phyloP scores from a whole-genome alignment of 2,329 filamentous ascomycete species.

The Scytalidium lignicola region DNA sequence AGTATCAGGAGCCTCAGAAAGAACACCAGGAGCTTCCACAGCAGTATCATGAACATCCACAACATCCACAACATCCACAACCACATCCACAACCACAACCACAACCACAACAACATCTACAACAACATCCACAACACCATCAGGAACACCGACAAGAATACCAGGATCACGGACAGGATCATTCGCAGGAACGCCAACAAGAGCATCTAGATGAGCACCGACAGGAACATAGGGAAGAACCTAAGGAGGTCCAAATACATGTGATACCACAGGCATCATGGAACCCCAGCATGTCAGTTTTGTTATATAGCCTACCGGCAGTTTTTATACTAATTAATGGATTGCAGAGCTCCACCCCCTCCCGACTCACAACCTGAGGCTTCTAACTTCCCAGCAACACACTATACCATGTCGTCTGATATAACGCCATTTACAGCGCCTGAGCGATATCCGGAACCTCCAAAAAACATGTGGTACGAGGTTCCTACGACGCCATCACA shows the following conservation, averaged over 20 bases:
- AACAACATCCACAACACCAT: slow-evolving; percentile 6
- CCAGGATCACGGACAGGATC: slow-evolving; percentile 5
- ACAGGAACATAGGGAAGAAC: slow-evolving; percentile 18
- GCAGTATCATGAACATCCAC: slow-evolving; percentile 16
- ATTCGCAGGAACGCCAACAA: slow-evolving; percentile 13
- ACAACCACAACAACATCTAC: too few relatives aligned
- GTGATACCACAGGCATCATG: slow-evolving; percentile 25
- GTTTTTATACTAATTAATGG: slow-evolving; percentile 7
- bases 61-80: too few relatives aligned
- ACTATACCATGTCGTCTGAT: slow-evolving; percentile 81
- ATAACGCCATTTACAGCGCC: slow-evolving; percentile 72
- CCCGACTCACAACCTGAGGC: slow-evolving; percentile 75
- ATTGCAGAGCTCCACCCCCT: slow-evolving; percentile 45
- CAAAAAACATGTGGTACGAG: slow-evolving; percentile 83
- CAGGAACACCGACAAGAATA: slow-evolving; percentile 4
- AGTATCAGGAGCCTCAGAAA: slow-evolving; percentile 16
- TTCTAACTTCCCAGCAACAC: slow-evolving; percentile 69
- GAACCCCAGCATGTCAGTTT: slow-evolving; percentile 45
- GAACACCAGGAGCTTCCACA: slow-evolving; percentile 12
- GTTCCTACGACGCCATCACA: slow-evolving; percentile 61
- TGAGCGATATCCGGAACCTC: slow-evolving; percentile 71
- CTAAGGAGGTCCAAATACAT: slow-evolving; percentile 6
- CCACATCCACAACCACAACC: too few relatives aligned
- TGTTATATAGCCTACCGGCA: slow-evolving; percentile 23
- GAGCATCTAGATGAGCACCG: slow-evolving; percentile 11